Evolutionary conservation across 257 asterid genomes (phyloP), one percentile per base, ranked within the genome.

Genomic region (Penstemon barbatus): DNA sequence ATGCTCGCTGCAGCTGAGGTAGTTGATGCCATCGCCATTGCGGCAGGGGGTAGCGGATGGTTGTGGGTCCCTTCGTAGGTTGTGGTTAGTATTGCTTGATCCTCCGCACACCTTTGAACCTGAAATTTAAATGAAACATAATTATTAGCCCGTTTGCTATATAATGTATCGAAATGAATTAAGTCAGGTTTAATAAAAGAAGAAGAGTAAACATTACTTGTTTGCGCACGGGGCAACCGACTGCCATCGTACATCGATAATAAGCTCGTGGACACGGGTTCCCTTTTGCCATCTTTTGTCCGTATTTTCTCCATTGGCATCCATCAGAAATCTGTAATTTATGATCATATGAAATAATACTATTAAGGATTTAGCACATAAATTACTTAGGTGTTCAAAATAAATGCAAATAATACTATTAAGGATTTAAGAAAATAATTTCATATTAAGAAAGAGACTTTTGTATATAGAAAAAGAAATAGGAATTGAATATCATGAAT

Each of bases 31-130:
- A 94, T 91, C 3, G 98, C 98, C 93, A 89, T 78, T 70, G 99
- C 99, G 0, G 98, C 93, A 1, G 98, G 97, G 2, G 99, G 99
- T 10, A 94, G 77, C 11, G 98, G 97, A 70, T 94, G 99, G 81
- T 85, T 94, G 80, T 94, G 99, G 0, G 79, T 80, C 0, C 99
- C 99, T 66, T 94, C 99, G 46, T 94, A 94, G 8, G 99, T 89
- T 0, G 99, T 91, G 77, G 83, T 91, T 61, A 94, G 68, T 54
- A 94, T 80, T 36, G 83, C 71, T 19, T 81, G 75, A 49, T 94
- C 98, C 74, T 91, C 99, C 0, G 98, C 97, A 19, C 96, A 89
- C 72, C 99, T 89, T 68, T 94, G 99, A 36, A 91, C 99, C 97
- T 93, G 75, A 8, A 52, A 46, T 61, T 58, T 4, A 11, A 40